Evolutionary conservation across 2,329 filamentous ascomycete genomes (phyloP), one percentile per base, ranked within the genome.

Genomic region (Ustulina deusta): DNA sequence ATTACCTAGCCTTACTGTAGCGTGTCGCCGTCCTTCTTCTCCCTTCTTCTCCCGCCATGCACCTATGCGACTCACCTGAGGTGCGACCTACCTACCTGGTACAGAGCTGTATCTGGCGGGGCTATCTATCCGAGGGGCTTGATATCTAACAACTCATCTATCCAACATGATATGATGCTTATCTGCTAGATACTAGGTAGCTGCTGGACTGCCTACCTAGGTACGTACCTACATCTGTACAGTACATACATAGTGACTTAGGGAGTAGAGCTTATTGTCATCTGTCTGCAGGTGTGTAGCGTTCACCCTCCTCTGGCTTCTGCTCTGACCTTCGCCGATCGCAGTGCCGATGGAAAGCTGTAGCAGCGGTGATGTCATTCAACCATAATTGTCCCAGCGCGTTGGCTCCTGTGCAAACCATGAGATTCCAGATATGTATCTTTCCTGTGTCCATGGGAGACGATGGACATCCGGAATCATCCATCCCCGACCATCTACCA

Each of bases 331-430:
- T 34, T 42, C 61, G 49, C 15, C 17, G 27, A 32, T 34, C 27
- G 10, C 49, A n/a, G 17, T 34, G 49, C 59, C 54, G 60, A 67
- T n/a, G 22, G 10, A 58, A 62, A 62, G 51, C 58, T 57, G 55
- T 44, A 44, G 20, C 46, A 60, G 27, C 40, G 44, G 48, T 56
- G 60, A 63, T 54, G 65, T 55, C 59, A 57, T 66, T 9, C 3
- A 32, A 22, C 42, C 51, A 49, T 15, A 55, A 29, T 29, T 15
- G 52, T 61, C 65, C 56, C 65, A 29, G 27, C 42, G 52, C 36
- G 61, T 58, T 60, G 62, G 57, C 34, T 59, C 61, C 40, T n/a
- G 36, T 54, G 13, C 51, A 46, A 62, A 34, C 48, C 60, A n/a
- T 17, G 27, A 52, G 48, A 65, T 59, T 48, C 40, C 36, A 36